Conservation (phyloP, 2,329 filamentous ascomycete genomes). For the Alternaria burnsii region DNA sequence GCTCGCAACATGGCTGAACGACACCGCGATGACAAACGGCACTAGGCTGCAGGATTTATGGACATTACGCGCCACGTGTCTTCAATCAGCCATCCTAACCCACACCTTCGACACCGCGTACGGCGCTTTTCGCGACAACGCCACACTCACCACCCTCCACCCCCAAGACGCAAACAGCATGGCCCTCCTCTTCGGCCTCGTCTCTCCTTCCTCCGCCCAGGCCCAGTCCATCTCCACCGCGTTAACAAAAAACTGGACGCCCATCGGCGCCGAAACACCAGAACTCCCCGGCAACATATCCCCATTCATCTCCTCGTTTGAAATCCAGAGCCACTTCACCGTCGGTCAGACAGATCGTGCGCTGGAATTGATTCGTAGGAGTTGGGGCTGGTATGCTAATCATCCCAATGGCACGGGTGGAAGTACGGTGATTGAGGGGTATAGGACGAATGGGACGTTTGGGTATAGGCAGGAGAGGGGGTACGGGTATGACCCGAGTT, state of each 20-base stretch:
- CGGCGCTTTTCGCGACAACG: conserved; percentile 29
- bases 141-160: conserved; percentile 21
- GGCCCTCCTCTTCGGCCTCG: conserved; percentile 34
- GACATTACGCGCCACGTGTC: conserved; percentile 3
- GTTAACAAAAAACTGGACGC: conserved; percentile 36
- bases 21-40: background rate
- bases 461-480: conserved; percentile 45
- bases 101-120: conserved; percentile 17
- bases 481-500: conserved; percentile 45
- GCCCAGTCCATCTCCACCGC: conserved; percentile 20
- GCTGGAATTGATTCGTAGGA: conserved; percentile 39
- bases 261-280: conserved; percentile 41
- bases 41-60: background rate
- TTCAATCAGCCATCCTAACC: conserved; percentile 8
- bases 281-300: conserved; percentile 51
- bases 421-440: conserved; percentile 49
- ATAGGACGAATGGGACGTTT: conserved; percentile 49
- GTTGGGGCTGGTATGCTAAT: conserved; percentile 45
- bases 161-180: conserved; percentile 38
- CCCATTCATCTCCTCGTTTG: conserved; percentile 48
- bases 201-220: conserved; percentile 17
- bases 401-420: conserved; percentile 44
- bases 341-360: conserved; percentile 30
- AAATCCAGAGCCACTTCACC: conserved; percentile 47
- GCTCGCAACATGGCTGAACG: conserved; percentile 23